Evolutionary conservation across 1,284 basidiomycete genomes (phyloP), one percentile per base, ranked within the genome.

Genomic region (Fomes fomentarius): DNA sequence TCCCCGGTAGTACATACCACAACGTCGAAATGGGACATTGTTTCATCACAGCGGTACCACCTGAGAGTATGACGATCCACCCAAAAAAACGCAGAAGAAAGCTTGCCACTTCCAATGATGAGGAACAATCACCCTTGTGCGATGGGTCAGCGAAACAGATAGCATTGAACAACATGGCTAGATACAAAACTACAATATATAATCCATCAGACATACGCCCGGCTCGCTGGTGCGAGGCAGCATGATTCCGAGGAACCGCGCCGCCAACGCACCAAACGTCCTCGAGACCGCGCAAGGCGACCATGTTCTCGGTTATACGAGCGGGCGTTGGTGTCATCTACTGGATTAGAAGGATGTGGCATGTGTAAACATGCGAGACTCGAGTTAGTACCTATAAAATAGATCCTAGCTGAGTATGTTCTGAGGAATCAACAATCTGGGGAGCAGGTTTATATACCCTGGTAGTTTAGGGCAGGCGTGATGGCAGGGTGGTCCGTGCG

Each of bases 331-430:
- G 24, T 73, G 76, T 89, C 87, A 89, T 89, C 87, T 78, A 85
- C 76, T 85, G 87, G 83, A 89, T 82, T 79, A 82, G 80, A 87
- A 87, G 80, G 78, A 83, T 83, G 83, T 73, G 86, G 86, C 87
- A 89, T 85, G 84, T 81, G 79, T 88, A 87, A 87, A 89, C 85
- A 87, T 88, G 87, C 87, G 83, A 87, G 85, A 89, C 85, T 87
- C 79, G 85, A 87, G 87, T 89, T 85, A 89, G 87, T 86, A 85
- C 84, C 87, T 89, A 86, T 89, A 85, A 81, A 89, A 90, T 80
- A 90, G 87, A 90, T 89, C 87, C 87, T 89, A 81, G 80, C 79
- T 87, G 87, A 90, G 87, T 89, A 89, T 89, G 87, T 88, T 89
- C 87, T 85, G 57, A 76, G 64, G 81, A 78, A 76, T 69, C 67